These are phyloP conservation scores for Chrysoporthe austroafricana DNA, from an alignment of 2,329 filamentous ascomycete genomes.

Conservation along the genomic window DNA sequence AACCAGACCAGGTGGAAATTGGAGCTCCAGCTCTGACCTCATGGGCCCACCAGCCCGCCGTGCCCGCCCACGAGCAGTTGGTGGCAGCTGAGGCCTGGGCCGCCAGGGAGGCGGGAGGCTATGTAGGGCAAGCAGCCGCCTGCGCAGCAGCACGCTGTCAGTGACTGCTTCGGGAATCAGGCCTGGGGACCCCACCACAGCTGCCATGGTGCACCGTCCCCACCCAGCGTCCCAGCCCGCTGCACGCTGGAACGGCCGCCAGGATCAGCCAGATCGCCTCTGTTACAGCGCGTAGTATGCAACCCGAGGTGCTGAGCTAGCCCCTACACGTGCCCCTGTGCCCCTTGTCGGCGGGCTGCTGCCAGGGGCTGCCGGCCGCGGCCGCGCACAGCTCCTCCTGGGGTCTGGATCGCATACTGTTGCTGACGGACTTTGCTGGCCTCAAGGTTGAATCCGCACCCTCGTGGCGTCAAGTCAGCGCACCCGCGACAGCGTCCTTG, in stretches of 20 bases:
- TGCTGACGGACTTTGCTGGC: background rate
- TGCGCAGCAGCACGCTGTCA: background rate
- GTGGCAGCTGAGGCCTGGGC: background rate
- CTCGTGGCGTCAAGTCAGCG: background rate
- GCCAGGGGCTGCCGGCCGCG: background rate
- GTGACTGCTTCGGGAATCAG: background rate
- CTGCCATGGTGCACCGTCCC: background rate
- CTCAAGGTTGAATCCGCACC: background rate
- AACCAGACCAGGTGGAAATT: conserved; percentile 6
- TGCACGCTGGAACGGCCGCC: too few species aligned
- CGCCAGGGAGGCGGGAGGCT: too few species aligned
- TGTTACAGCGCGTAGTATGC: background rate
- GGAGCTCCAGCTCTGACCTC: conserved; percentile 13
- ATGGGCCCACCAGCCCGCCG: background rate
- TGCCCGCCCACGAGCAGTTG: background rate
- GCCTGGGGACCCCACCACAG: background rate
- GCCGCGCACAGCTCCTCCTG: background rate
- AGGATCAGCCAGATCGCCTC: too few species aligned
- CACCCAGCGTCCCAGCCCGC: too few species aligned
- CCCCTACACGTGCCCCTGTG: background rate
- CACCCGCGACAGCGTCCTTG: background rate
- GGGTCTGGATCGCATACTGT: background rate
- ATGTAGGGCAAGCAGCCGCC: too few species aligned
- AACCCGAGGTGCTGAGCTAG: background rate
- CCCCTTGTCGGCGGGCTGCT: background rate